Evolutionary conservation across 1,284 basidiomycete genomes (phyloP), one percentile per base, ranked within the genome.

Genomic region (Sphagnurus paluster): DNA sequence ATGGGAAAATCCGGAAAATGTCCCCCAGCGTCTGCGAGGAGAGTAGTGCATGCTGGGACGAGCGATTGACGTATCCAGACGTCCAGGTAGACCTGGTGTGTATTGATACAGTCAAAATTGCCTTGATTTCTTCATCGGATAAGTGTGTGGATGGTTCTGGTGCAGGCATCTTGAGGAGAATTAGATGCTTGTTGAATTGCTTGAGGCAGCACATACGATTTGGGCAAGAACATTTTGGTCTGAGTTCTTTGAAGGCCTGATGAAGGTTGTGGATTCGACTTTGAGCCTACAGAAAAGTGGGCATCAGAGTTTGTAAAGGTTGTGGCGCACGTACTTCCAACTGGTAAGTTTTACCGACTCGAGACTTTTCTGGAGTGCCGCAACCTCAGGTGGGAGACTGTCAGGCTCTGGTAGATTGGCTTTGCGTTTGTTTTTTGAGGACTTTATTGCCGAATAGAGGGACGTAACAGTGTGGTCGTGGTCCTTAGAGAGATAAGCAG

Each of bases 1-100:
- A 91, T 10, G 81, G 78, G 21, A 91, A 76, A n/a, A 66, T 63
- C 4, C 74, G 66, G 45, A 75, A 75, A 8, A 91, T 60, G 52
- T 89, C 82, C n/a, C 71, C 75, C 1, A 91, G 72, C 0, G 79
- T 86, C 55, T 90, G 84, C 1, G 79, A 82, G n/a, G 85, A 81
- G 7, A 85, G 59, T 5, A 87, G 59, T 11, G 74, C 75, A 58
- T 89, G 85, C 54, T 84, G 82, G 13, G 87, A 89, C 45, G 74
- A 68, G 23, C 84, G 80, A 34, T 71, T 69, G n/a, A 84, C 64
- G 40, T 77, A 72, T 41, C 76, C 77, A 42, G 75, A 75, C n/a
- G 75, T 71, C 80, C 83, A 87, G 9, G 75, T 59, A 16, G 83
- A 65, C 39, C 76, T 78, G 51, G 74, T 78, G 58, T 85, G 73